phyloP scores from a whole-genome alignment of 768 basidiomycete species.

The Boletus tomentosulus region DNA sequence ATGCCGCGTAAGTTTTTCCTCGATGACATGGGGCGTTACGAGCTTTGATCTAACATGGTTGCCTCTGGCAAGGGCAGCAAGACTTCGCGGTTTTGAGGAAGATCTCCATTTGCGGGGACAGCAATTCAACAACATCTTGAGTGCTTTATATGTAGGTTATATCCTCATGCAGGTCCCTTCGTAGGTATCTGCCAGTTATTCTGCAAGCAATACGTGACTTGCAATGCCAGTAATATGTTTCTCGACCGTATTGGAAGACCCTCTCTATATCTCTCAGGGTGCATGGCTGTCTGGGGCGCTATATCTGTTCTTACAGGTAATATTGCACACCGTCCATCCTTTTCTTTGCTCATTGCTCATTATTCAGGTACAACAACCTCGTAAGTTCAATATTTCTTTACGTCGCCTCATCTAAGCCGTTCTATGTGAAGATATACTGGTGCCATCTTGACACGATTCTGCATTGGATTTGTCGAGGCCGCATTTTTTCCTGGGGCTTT shows the following conservation, averaged over 20 bases:
- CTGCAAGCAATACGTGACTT: not conserved
- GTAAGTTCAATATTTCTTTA: constrained; percentile 13
- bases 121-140: constrained; percentile 65
- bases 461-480: constrained; percentile 72
- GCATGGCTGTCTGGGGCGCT: constrained; percentile 70
- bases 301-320: constrained; percentile 53
- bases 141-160: constrained; percentile 68
- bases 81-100: constrained; percentile 65
- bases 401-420: not conserved
- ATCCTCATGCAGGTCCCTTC: constrained; percentile 79
- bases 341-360: not conserved
- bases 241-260: constrained; percentile 64
- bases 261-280: constrained; percentile 60
- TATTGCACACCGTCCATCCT: constrained; percentile 1
- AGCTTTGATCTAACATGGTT: not conserved
- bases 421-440: constrained; percentile 51
- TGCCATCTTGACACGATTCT: constrained; percentile 65
- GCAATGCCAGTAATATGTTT: constrained; percentile 59
- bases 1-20: constrained; percentile 48
- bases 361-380: constrained; percentile 39
- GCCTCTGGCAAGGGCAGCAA: constrained; percentile 50
- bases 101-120: constrained; percentile 59
- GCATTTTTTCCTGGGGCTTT: constrained; percentile 70
- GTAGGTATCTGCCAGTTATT: constrained; percentile 34
- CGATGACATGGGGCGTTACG: not conserved